phyloP scores from a whole-genome alignment of 768 basidiomycete species.

The Gyrodon lividus region DNA sequence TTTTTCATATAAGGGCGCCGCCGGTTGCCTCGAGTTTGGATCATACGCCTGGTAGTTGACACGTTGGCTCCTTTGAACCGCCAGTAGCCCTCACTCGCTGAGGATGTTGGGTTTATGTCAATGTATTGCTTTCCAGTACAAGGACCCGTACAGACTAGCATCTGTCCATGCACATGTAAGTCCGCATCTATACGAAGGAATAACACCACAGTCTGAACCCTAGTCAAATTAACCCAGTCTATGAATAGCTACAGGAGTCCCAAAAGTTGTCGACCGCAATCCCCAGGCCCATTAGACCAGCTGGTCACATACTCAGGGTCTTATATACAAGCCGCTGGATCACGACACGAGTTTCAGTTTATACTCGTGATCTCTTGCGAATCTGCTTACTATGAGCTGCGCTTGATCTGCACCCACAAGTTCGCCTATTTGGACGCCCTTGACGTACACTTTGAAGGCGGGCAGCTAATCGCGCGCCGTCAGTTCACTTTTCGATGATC shows the following conservation, averaged over 20 bases:
- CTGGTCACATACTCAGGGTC: constrained; percentile 27
- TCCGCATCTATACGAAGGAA: constrained; percentile 16
- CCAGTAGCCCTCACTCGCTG: background rate
- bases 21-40: constrained; percentile 20
- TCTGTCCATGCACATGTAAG: constrained; percentile 9
- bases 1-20: constrained; percentile 7
- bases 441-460: constrained; percentile 31
- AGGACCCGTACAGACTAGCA: constrained; percentile 4
- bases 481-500: constrained; percentile 15
- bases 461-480: constrained; percentile 23
- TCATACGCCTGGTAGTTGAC: constrained; percentile 11
- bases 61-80: constrained; percentile 14
- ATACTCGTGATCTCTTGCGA: constrained; percentile 4
- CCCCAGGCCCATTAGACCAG: constrained; percentile 3
- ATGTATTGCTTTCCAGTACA: constrained; percentile 3
- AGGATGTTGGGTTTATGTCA: constrained; percentile 3
- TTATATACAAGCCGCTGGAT: constrained; percentile 29
- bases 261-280: constrained; percentile 4
- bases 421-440: constrained; percentile 30
- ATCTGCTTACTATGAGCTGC: constrained; percentile 24
- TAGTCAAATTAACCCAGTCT: constrained; percentile 13
- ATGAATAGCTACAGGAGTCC: constrained; percentile 19
- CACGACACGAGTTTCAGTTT: constrained; percentile 19
- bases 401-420: constrained; percentile 26
- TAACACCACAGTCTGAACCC: constrained; percentile 3